These are phyloP conservation scores for Salix exigua DNA, from an alignment of 345 rosid species.

Conservation along the genomic window DNA sequence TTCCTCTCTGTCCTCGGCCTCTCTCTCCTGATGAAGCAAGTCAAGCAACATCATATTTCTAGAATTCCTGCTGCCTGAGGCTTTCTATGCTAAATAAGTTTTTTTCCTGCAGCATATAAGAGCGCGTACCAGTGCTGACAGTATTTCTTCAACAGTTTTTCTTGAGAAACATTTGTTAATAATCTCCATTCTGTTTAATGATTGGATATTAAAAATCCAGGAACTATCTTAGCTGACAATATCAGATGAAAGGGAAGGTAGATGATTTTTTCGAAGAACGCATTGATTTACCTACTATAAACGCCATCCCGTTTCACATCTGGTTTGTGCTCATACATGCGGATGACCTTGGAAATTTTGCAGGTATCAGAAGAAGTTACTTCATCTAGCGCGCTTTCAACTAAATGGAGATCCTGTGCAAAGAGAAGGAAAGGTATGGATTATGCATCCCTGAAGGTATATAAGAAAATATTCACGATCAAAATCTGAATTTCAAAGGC, in stretches of 20 bases:
- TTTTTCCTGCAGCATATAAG: background rate
- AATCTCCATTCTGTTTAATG: slow-evolving; percentile 10
- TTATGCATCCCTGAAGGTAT: background rate
- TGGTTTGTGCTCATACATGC: slow-evolving; percentile 9
- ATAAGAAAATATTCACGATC: background rate
- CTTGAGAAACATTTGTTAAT: slow-evolving; percentile 27
- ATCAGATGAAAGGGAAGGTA: background rate
- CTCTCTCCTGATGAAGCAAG: background rate
- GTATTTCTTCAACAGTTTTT: slow-evolving; percentile 19
- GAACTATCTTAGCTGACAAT: background rate
- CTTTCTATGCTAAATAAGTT: background rate
- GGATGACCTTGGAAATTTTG: slow-evolving; percentile 5
- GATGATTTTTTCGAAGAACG: background rate
- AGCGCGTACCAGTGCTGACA: slow-evolving; percentile 23
- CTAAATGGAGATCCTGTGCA: background rate
- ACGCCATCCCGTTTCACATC: slow-evolving; percentile 11
- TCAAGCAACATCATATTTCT: background rate
- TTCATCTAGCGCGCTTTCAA: slow-evolving; percentile 5
- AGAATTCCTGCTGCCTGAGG: background rate
- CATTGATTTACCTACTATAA: slow-evolving; percentile 7
- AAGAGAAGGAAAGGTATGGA: background rate
- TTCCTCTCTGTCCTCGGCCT: background rate
- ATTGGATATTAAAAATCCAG: background rate
- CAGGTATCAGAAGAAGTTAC: background rate
- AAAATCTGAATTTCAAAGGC: background rate